A percentile compares a stretch with the other conserved stretches of the same genome.
These are phyloP conservation scores for Akanthomyces dipterigenus DNA, from an alignment of 2,329 filamentous ascomycete species.

Conservation along the genomic window DNA sequence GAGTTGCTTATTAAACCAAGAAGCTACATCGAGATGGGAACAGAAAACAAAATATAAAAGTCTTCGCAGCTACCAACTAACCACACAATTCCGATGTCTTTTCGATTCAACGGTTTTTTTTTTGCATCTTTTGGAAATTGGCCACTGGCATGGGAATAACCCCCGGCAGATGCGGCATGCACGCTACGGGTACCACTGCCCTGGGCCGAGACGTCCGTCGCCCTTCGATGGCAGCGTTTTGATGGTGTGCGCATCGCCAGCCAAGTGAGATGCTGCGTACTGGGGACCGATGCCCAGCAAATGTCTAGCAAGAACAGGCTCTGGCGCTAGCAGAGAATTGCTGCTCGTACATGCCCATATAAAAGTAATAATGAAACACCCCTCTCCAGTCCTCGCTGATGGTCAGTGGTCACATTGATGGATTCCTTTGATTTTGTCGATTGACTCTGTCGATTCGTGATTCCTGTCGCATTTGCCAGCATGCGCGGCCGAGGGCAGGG, in stretches of 20 bases:
- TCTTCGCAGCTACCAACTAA: neutral
- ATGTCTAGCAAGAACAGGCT: neutral
- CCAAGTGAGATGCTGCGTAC: neutral
- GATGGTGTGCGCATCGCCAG: too few relatives aligned
- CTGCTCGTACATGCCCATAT: too few relatives aligned
- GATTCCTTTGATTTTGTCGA: too few relatives aligned
- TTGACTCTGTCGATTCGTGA: too few relatives aligned
- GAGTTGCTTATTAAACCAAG: too few relatives aligned
- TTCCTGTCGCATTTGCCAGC: too few relatives aligned
- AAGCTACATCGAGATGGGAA: neutral
- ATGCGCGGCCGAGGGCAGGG: too few relatives aligned
- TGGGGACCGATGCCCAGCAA: neutral
- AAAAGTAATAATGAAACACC: too few relatives aligned
- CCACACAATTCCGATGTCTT: neutral
- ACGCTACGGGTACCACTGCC: neutral
- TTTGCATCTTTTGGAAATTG: neutral
- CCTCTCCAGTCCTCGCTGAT: too few relatives aligned
- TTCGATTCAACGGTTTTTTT: neutral
- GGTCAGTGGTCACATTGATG: too few relatives aligned
- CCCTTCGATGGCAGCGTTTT: too few relatives aligned
- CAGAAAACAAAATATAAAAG: neutral
- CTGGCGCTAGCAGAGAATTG: neutral
- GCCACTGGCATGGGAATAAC: neutral
- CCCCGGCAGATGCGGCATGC: neutral
- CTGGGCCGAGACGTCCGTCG: neutral